Evolutionary conservation across 108 stramenopile genomes (phyloP).

Genomic region (Seminavis robusta): DNA sequence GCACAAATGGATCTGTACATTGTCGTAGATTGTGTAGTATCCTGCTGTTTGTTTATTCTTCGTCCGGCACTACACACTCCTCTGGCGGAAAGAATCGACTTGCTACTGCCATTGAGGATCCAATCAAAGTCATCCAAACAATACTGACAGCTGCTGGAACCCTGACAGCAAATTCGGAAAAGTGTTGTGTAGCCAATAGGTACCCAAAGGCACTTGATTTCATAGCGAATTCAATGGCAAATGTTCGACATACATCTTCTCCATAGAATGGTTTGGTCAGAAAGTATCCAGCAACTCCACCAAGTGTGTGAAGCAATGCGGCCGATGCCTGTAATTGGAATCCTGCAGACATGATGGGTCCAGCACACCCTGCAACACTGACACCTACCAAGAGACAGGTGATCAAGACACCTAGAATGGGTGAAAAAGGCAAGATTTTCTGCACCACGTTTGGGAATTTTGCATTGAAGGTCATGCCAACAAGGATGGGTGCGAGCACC

Average conservation of each 20-base stretch:
- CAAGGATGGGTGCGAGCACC: constrained; percentile 53
- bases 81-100: constrained; percentile 45
- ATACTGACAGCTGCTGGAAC: constrained; percentile 57
- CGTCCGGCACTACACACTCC: not conserved
- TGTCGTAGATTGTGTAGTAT: no score
- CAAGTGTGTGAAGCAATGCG: not conserved
- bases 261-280: constrained; percentile 40
- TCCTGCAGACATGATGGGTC: constrained; percentile 25
- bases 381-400: constrained; percentile 56
- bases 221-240: constrained; percentile 67
- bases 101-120: constrained; percentile 46
- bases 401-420: constrained; percentile 42
- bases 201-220: constrained; percentile 62
- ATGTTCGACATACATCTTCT: constrained; percentile 46
- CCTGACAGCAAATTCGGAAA: constrained; percentile 38
- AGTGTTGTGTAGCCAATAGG: constrained; percentile 57
- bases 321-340: constrained; percentile 23
- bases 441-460: constrained; percentile 39
- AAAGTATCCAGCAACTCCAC: constrained; percentile 3
- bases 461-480: constrained; percentile 50
- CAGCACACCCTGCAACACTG: constrained; percentile 41
- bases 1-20: no score
- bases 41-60: not conserved
- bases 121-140: constrained; percentile 67
- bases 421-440: constrained; percentile 41